Percentiles rank a stretch among this genome's conserved stretches.
These are phyloP conservation scores for Diplotaxis tenuifolia DNA, from an alignment of 345 rosid species.

Conservation along the genomic window DNA sequence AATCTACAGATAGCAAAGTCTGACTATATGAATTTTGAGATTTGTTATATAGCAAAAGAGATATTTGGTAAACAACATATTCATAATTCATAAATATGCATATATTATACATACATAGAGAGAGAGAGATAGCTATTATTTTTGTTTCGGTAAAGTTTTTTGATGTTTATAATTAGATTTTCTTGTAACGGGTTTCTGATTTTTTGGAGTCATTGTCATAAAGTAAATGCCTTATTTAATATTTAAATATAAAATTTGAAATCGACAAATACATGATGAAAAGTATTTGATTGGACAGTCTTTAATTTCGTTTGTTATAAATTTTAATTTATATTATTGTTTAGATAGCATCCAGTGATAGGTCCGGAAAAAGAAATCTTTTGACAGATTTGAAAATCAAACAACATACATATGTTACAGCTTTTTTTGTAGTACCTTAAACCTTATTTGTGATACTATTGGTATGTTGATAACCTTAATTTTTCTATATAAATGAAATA, in stretches of 20 bases:
- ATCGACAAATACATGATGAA: constrained; percentile 11
- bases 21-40: not conserved
- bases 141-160: not conserved
- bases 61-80: not conserved
- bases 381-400: constrained; percentile 8
- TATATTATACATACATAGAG: not conserved
- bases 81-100: not conserved
- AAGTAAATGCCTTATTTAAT: not conserved
- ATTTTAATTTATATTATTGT: not conserved
- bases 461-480: constrained; percentile 6
- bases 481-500: constrained; percentile 7
- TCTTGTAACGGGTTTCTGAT: not conserved
- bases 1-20: not conserved
- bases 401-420: constrained; percentile 20
- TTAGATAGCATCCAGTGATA: constrained; percentile 3
- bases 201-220: constrained; percentile 5
- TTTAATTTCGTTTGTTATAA: not conserved
- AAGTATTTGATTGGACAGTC: constrained; percentile 24
- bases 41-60: not conserved
- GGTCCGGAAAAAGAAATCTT: constrained; percentile 3
- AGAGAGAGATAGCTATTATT: not conserved
- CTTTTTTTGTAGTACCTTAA: constrained; percentile 15
- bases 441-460: not conserved
- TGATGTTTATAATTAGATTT: not conserved
- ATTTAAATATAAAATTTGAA: not conserved